Percentiles rank a stretch among this genome's conserved stretches.
phyloP scores from a whole-genome alignment of 306 rosid genomes.

The Prunus salicina region DNA sequence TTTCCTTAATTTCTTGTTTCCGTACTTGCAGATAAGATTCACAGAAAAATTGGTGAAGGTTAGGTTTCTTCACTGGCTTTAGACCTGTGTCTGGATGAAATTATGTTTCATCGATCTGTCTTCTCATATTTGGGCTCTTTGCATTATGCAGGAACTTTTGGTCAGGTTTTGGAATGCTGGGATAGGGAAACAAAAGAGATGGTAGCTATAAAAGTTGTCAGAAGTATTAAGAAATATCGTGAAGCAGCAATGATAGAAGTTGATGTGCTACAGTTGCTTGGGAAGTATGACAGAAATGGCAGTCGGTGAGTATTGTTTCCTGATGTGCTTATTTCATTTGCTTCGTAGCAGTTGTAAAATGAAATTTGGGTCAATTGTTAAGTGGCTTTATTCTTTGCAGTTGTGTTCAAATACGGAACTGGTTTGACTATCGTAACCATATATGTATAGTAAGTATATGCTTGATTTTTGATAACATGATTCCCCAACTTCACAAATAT shows the following conservation, averaged over 20 bases:
- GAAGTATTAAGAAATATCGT: constrained; percentile 72
- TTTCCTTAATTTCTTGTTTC: not conserved
- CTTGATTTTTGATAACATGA: constrained; percentile 35
- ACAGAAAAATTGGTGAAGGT: constrained; percentile 89
- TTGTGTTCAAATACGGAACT: constrained; percentile 95
- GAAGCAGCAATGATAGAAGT: constrained; percentile 90
- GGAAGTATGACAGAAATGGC: constrained; percentile 70
- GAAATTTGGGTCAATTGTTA: constrained; percentile 42
- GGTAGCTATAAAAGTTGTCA: constrained; percentile 85
- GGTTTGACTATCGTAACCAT: constrained; percentile 99
- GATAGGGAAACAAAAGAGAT: constrained; percentile 82
- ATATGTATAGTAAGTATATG: constrained; percentile 74
- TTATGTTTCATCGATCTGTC: not conserved
- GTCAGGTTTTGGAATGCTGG: constrained; percentile 93
- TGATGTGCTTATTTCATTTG: constrained; percentile 1
- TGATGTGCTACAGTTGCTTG: constrained; percentile 77
- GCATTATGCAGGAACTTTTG: constrained; percentile 51
- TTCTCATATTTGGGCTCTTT: constrained; percentile 4
- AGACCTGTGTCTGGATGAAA: not conserved
- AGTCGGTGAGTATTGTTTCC: constrained; percentile 50
- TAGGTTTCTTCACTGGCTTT: constrained; percentile 3
- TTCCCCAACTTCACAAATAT: constrained; percentile 29
- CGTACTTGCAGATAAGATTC: constrained; percentile 61
- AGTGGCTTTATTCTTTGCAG: constrained; percentile 81
- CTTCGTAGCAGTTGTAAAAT: constrained; percentile 12